Conservation (phyloP, 129 eudicot genomes). For the Pseudognaphalium luteoalbum region DNA sequence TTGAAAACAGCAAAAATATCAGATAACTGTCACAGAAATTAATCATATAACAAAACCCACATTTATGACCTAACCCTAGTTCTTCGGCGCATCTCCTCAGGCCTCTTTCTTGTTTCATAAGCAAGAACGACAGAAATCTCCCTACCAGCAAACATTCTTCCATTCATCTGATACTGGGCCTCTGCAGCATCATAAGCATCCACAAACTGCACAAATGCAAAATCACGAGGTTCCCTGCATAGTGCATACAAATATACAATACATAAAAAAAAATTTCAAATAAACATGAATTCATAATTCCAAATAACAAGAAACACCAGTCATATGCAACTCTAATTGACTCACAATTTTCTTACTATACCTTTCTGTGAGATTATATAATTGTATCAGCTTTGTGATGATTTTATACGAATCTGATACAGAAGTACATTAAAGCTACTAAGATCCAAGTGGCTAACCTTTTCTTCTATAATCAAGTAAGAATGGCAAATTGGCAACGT, state of each 20-base stretch:
- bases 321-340: slow-evolving; percentile 17
- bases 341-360: slow-evolving; percentile 27
- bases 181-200: slow-evolving; percentile 73
- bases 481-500: slow-evolving; percentile 63
- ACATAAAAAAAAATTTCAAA: neutral
- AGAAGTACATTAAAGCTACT: slow-evolving; percentile 37
- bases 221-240: slow-evolving; percentile 88
- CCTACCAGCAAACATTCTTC: slow-evolving; percentile 67
- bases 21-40: neutral
- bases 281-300: neutral
- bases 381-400: slow-evolving; percentile 36
- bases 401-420: slow-evolving; percentile 34
- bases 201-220: slow-evolving; percentile 82
- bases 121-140: slow-evolving; percentile 76
- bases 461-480: slow-evolving; percentile 56
- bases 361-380: slow-evolving; percentile 30
- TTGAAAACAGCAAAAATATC: slow-evolving; percentile 7
- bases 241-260: slow-evolving; percentile 47
- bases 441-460: slow-evolving; percentile 54
- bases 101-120: slow-evolving; percentile 66
- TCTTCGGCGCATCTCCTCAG: slow-evolving; percentile 76
- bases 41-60: neutral
- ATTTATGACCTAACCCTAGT: slow-evolving; percentile 50
- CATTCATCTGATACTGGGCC: slow-evolving; percentile 73
- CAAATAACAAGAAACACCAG: slow-evolving; percentile 20